Percentiles rank a stretch among this genome's conserved stretches.
phyloP scores from a whole-genome alignment of 345 rosid genomes.

The Brassica juncea region DNA sequence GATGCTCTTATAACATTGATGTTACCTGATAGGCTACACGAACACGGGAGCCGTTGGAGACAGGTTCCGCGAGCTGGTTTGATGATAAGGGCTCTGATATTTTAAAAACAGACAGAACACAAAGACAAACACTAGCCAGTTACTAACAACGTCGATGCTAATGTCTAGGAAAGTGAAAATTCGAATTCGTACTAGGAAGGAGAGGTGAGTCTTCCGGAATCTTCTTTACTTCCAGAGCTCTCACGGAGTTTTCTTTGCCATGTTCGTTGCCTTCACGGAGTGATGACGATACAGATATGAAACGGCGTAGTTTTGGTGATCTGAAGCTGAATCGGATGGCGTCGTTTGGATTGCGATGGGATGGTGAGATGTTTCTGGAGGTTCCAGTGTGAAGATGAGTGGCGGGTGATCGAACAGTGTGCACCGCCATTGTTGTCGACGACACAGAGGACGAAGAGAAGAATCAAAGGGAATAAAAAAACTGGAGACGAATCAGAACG shows the following conservation, averaged over 20 bases:
- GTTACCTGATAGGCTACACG: constrained; percentile 96
- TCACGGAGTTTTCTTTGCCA: background rate
- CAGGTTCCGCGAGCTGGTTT: constrained; percentile 44
- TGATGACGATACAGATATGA: background rate
- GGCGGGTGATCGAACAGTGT: background rate
- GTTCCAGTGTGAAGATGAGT: background rate
- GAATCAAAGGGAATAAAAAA: background rate
- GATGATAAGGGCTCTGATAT: constrained; percentile 79
- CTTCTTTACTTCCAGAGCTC: background rate
- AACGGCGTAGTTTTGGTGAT: background rate
- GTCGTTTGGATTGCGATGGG: background rate
- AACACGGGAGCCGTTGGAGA: constrained; percentile 62
- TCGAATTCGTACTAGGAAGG: background rate
- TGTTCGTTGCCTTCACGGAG: background rate
- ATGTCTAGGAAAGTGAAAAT: background rate
- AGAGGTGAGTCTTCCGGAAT: background rate
- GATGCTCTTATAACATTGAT: no score
- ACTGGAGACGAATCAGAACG: background rate
- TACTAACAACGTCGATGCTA: background rate
- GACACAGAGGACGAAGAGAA: background rate
- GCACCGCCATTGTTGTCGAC: background rate
- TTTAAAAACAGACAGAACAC: background rate
- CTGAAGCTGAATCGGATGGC: background rate
- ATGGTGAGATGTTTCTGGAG: background rate
- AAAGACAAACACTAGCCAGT: background rate